Conservation (phyloP, 1,284 basidiomycete species). For the Wolfiporia cocos region DNA sequence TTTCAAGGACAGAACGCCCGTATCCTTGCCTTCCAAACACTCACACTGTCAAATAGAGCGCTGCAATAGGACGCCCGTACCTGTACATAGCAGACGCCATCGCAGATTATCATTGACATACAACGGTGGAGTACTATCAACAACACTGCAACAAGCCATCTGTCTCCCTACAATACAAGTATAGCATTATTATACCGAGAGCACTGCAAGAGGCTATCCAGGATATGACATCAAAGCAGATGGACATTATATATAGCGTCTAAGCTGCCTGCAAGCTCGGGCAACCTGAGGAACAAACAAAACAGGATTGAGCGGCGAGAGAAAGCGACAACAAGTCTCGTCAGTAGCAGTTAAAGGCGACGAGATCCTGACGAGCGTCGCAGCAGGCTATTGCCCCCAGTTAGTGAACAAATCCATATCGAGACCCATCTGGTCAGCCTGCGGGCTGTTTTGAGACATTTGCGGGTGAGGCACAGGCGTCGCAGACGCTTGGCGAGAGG, state of each 20-base stretch:
- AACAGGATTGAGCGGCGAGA: too few relatives aligned
- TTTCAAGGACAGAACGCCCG: too few relatives aligned
- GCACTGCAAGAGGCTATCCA: constrained; percentile 2
- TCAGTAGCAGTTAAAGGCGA: too few relatives aligned
- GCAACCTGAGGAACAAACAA: too few relatives aligned
- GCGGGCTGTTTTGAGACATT: constrained; percentile 20
- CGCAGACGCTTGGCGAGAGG: constrained; percentile 21
- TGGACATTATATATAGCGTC: constrained; percentile 9
- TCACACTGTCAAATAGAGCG: background rate
- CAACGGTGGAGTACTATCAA: constrained; percentile 11
- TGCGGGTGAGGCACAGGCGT: constrained; percentile 23
- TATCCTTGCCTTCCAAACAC: too few relatives aligned
- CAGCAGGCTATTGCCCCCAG: constrained; percentile 20
- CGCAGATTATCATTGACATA: constrained; percentile 9
- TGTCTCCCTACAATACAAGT: constrained; percentile 16
- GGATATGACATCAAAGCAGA: constrained; percentile 2
- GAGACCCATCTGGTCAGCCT: constrained; percentile 18
- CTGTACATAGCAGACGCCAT: background rate
- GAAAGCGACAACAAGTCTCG: too few relatives aligned
- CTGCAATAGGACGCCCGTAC: background rate
- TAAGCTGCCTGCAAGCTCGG: constrained; percentile 1
- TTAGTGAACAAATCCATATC: constrained; percentile 25
- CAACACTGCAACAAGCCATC: constrained; percentile 10
- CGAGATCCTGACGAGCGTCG: too few relatives aligned
- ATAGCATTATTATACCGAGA: constrained; percentile 10